Evolutionary conservation across 1,284 basidiomycete species (phyloP).

Genomic region (Rhodotorula sp.): DNA sequence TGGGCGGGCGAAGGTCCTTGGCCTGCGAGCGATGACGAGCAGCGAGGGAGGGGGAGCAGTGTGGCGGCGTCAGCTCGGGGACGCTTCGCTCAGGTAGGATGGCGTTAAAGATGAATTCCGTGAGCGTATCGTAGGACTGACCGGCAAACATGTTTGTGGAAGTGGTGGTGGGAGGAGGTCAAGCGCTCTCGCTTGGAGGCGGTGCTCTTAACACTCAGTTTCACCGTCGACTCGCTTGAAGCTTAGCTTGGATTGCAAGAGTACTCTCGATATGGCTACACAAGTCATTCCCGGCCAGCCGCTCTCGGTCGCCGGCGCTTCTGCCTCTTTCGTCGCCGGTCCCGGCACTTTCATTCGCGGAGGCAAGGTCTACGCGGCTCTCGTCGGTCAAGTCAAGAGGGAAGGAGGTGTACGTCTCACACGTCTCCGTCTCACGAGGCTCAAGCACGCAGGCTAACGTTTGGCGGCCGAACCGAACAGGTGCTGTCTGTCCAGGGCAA

Average conservation of each 20-base stretch:
- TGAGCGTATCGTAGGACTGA: background rate
- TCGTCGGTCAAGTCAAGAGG: constrained; percentile 64
- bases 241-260: too few relatives aligned
- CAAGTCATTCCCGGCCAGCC: constrained; percentile 78
- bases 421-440: rapidly evolving
- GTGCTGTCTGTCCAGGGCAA: constrained; percentile 48
- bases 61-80: background rate
- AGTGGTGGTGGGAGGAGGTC: background rate
- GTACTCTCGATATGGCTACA: constrained; percentile 11
- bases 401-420: constrained; percentile 64
- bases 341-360: constrained; percentile 67
- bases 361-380: constrained; percentile 66
- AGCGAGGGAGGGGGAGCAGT: background rate
- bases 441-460: background rate
- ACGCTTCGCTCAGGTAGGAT: background rate
- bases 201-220: too few relatives aligned
- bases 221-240: too few relatives aligned
- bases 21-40: background rate
- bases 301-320: constrained; percentile 59
- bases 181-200: background rate
- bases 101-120: background rate
- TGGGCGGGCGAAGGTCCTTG: constrained; percentile 33
- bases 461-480: background rate
- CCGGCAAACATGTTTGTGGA: constrained; percentile 25
- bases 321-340: constrained; percentile 58